Evolutionary conservation across 108 stramenopile species (phyloP), one percentile per base, ranked within the genome.

Genomic region (Skeletonema costatum): DNA sequence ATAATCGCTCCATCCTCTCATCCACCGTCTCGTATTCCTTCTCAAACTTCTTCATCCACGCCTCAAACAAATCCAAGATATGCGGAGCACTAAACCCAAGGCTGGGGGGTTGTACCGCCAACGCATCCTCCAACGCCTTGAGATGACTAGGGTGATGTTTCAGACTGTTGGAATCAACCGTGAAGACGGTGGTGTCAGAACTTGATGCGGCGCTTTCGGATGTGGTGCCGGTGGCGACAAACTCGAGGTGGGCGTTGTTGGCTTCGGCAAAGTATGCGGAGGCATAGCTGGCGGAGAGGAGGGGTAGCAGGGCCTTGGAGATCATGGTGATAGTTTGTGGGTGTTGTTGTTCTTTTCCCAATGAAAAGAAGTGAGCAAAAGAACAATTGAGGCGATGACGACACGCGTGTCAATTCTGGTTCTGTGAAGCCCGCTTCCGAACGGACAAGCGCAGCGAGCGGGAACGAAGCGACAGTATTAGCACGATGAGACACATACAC

Each of bases 21-120:
- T 78, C 80, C 53, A 87, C 70, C 1, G 73, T 76, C 0, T 66
- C 62, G 74, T 93, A 95, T 19, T 79, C 80, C 68, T 87, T 91
- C 30, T 70, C 70, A 70, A 89, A 87, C 31, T 50, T 68, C 21
- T 77, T 38, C 6, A 70, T 36, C 94, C 94, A 95, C 19, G 38
- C 41, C 33, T 86, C 64, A 71, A 90, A 90, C 12, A 76, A 48
- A 36, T 19, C 63, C 56, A 82, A 12, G 32, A 77, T 53, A 35
- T 60, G 19, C 12, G 77, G 51, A 19, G 63, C 63, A 35, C 36
- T 39, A 64, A 38, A 64, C 10, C 32, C 63, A 19, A 64, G 25
- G 14, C 35, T 33, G 0, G 46, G 63, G 3, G 38, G 63, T 32
- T 41, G 36, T 5, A 14, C 17, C 62, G 21, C 58, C 30, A 68